These are phyloP conservation scores for Cutaneotrichosporon sp. DNA, from an alignment of 1,284 basidiomycete species.

Conservation along the genomic window DNA sequence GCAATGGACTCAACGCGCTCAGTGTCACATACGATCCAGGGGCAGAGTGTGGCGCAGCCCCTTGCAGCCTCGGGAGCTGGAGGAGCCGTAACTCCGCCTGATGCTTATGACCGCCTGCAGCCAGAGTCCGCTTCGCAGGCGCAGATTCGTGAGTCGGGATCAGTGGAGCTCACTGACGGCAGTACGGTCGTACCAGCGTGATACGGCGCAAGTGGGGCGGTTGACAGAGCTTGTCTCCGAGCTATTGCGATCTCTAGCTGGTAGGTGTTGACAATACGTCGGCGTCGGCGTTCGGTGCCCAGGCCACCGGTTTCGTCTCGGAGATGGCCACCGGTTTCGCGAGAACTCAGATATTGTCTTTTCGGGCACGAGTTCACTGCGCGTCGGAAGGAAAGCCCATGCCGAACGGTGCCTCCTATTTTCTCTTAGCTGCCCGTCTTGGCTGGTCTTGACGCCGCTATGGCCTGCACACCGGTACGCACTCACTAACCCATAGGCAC, in stretches of 20 bases:
- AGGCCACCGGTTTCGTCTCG: too few relatives aligned
- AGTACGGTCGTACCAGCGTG: constrained; percentile 83
- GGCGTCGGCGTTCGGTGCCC: too few relatives aligned
- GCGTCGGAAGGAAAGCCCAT: too few relatives aligned
- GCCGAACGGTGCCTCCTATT: too few relatives aligned
- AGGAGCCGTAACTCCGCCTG: constrained; percentile 2
- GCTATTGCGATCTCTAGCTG: constrained; percentile 69
- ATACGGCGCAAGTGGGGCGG: constrained; percentile 68
- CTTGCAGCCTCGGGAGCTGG: background rate
- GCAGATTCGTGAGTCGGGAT: constrained; percentile 69
- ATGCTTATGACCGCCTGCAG: constrained; percentile 24
- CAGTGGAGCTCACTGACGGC: constrained; percentile 69
- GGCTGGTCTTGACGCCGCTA: too few relatives aligned
- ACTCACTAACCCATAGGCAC: constrained; percentile 57
- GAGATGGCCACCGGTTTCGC: background rate
- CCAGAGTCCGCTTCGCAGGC: constrained; percentile 55
- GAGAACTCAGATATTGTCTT: too few relatives aligned
- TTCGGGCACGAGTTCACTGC: too few relatives aligned
- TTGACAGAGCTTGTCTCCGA: constrained; percentile 71
- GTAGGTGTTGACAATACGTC: too few relatives aligned
- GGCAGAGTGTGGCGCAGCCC: background rate
- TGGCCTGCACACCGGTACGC: too few relatives aligned
- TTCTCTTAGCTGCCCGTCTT: too few relatives aligned
- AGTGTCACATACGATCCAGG: constrained; percentile 4
- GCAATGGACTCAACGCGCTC: constrained; percentile 18